Evolutionary conservation across 2,329 filamentous ascomycete species (phyloP).

Genomic region (Sordariomycetes sp.): DNA sequence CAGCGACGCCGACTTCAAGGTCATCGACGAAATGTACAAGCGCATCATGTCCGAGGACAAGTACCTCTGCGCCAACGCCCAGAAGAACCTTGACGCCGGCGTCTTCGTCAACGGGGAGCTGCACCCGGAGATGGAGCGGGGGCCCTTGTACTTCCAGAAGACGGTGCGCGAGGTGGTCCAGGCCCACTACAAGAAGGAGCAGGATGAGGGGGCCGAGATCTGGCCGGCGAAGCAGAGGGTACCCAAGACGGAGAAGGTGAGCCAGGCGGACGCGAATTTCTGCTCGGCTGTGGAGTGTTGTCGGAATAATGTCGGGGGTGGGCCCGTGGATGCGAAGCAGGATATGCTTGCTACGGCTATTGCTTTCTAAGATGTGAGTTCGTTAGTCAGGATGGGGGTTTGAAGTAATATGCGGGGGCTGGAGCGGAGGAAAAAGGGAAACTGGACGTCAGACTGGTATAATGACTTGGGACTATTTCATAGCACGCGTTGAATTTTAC

Average conservation of each 20-base stretch:
- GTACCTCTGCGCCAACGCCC: conserved; percentile 42
- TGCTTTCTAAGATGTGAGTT: background rate
- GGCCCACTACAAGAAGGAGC: conserved; percentile 32
- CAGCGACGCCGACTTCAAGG: conserved; percentile 41
- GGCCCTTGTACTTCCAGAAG: conserved; percentile 42
- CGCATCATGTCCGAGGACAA: conserved; percentile 54
- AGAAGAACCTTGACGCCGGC: conserved; percentile 47
- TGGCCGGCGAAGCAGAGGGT: conserved; percentile 33
- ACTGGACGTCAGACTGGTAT: background rate
- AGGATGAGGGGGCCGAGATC: conserved; percentile 28
- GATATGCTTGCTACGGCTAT: background rate
- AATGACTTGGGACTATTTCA: background rate
- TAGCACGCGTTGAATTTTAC: background rate
- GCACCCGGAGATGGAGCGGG: conserved; percentile 47
- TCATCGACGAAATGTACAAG: conserved; percentile 47
- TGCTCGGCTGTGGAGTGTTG: conserved; percentile 12
- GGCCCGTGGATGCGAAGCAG: background rate
- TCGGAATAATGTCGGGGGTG: background rate
- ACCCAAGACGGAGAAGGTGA: conserved; percentile 12
- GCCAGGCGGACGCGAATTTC: conserved; percentile 16
- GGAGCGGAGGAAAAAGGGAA: background rate
- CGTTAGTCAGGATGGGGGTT: background rate
- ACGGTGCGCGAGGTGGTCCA: conserved; percentile 31
- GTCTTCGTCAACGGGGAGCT: conserved; percentile 50
- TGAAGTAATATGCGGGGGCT: background rate